These are phyloP conservation scores for Tricholoma terreum DNA, from an alignment of 768 basidiomycete species.

Conservation along the genomic window DNA sequence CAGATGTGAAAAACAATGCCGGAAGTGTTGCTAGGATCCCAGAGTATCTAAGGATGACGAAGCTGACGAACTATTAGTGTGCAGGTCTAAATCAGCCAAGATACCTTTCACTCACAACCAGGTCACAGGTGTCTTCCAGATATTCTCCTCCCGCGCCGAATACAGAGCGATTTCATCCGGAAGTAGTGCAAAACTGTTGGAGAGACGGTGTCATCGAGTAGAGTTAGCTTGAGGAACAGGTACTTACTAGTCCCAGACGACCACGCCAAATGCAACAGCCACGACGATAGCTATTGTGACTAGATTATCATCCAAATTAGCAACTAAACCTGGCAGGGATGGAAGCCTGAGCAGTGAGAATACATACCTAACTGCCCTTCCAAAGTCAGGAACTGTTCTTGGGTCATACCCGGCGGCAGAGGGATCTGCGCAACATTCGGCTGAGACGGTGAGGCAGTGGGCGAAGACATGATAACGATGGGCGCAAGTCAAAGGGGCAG, in stretches of 20 bases:
- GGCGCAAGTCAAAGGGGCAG: background rate
- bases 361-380: conserved; percentile 16
- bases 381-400: conserved; percentile 16
- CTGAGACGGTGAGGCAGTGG: background rate
- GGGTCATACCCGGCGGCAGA: conserved; percentile 19
- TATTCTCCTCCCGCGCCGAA: conserved; percentile 15
- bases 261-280: conserved; percentile 27
- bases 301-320: background rate
- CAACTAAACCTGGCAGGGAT: background rate
- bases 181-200: conserved; percentile 23
- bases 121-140: conserved; percentile 24
- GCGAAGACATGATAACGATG: conserved; percentile 3
- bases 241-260: conserved; percentile 33
- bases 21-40: conserved; percentile 27
- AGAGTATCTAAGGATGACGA: conserved; percentile 32
- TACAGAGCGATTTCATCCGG: conserved; percentile 29
- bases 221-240: background rate
- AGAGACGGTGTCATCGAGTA: background rate
- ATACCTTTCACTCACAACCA: conserved; percentile 25
- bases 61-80: conserved; percentile 16
- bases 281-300: conserved; percentile 23
- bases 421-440: conserved; percentile 14
- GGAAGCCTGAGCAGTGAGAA: background rate
- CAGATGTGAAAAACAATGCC: conserved; percentile 25
- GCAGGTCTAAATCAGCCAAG: background rate